Evolutionary conservation across 2,329 filamentous ascomycete species (phyloP).

Genomic region (Penicillium crustosum): DNA sequence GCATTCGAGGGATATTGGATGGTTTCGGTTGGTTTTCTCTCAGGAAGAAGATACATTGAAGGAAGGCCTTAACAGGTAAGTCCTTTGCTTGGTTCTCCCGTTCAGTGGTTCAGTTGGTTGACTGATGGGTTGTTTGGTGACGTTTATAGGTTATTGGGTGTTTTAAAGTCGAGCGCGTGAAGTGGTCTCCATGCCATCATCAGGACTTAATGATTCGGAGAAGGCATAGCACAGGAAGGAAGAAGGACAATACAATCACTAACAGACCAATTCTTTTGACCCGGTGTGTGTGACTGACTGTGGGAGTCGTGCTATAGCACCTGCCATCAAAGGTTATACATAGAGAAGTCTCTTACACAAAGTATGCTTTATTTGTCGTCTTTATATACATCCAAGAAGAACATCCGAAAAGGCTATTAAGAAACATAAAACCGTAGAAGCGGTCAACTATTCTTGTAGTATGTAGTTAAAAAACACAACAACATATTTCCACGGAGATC

Average conservation of each 20-base stretch:
- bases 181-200: not conserved
- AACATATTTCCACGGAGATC: too few relatives aligned
- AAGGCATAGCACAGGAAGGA: not conserved
- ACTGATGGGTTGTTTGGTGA: not conserved
- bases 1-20: constrained; percentile 48
- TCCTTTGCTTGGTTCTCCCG: not conserved
- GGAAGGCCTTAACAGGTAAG: constrained; percentile 38
- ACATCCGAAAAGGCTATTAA: too few relatives aligned
- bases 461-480: too few relatives aligned
- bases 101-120: not conserved
- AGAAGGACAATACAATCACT: not conserved
- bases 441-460: too few relatives aligned
- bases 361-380: too few relatives aligned
- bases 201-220: not conserved
- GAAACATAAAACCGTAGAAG: too few relatives aligned
- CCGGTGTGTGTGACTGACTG: not conserved
- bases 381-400: too few relatives aligned
- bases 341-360: too few relatives aligned
- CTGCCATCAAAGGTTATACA: too few relatives aligned
- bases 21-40: constrained; percentile 56
- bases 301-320: not conserved
- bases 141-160: constrained; percentile 6
- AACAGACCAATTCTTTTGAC: not conserved
- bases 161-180: constrained; percentile 1
- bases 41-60: constrained; percentile 36